Percentiles rank a stretch among this genome's conserved stretches.
Evolutionary conservation across 2,329 filamentous ascomycete species (phyloP).

Genomic region (Calonectria pseudoturangicola): DNA sequence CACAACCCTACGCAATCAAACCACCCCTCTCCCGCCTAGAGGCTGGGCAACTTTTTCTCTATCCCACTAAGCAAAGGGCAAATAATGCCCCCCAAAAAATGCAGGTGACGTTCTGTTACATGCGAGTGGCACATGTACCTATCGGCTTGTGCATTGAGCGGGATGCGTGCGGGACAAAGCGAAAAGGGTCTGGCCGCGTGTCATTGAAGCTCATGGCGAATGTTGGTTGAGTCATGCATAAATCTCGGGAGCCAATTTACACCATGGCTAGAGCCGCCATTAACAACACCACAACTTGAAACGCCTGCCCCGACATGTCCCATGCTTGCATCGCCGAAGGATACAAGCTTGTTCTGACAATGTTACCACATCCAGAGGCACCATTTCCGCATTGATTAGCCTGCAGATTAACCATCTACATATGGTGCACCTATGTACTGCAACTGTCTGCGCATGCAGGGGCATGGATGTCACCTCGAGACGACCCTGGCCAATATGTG

Average conservation of each 20-base stretch:
- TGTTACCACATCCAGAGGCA: slow-evolving; percentile 3
- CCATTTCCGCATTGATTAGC: slow-evolving; percentile 8
- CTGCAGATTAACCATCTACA: slow-evolving; percentile 6
- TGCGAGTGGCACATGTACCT: slow-evolving; percentile 23
- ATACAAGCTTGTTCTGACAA: neutral
- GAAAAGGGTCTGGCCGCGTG: slow-evolving; percentile 29
- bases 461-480: slow-evolving; percentile 19
- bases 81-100: neutral
- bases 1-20: slow-evolving; percentile 55
- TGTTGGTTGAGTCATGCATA: slow-evolving; percentile 29
- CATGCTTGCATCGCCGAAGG: neutral
- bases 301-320: neutral
- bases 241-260: slow-evolving; percentile 33
- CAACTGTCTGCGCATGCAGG: slow-evolving; percentile 11
- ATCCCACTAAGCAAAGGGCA: slow-evolving; percentile 14
- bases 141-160: slow-evolving; percentile 3
- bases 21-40: slow-evolving; percentile 41
- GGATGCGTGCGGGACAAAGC: neutral
- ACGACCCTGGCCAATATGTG: slow-evolving; percentile 20
- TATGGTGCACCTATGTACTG: slow-evolving; percentile 13
- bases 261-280: slow-evolving; percentile 11
- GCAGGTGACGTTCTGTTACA: slow-evolving; percentile 26
- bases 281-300: neutral
- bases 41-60: slow-evolving; percentile 30
- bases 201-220: slow-evolving; percentile 11